Base-by-base conservation (phyloP, 2,329 filamentous ascomycete species). In the Trichophaea hybrida region DNA sequence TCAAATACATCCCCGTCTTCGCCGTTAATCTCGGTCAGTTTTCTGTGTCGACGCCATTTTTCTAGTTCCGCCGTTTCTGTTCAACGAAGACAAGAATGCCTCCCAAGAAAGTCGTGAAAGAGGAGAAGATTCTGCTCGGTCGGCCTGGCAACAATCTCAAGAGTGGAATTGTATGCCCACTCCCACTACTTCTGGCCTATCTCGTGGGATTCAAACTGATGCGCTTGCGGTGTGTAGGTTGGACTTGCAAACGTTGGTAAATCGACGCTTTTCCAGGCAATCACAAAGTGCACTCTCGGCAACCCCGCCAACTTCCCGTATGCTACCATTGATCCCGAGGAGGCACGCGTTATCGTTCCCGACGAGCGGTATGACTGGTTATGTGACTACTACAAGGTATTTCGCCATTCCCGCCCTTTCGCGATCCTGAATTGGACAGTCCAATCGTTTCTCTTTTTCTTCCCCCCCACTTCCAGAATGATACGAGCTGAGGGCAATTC, bases 221-320 rank as follows among this genome's bases (percentile, higher is more conserved):
- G 32, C 15, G 15, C 13, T 31, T 13, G 12, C 38, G 31, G 31
- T 6, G 43, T 13, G 13, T 34, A 95, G 89, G 89, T 98, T 75
- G 93, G 93, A 76, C 84, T 98, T 71, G 93, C 93, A 75, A 98
- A 98, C 75, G 94, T 98, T 69, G 93, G 93, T 75, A 98, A 98
- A 79, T 98, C 93, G 68, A 98, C 94, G 37, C 83, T 98, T 70
- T 98, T 98, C 82, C 94, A 98, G 79, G 89, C 93, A 72, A 96
- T 98, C 76, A 98, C 93, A 73, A 97, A 96, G 80, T 95, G 86
- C 75, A 83, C 83, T 67, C 84, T 98, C 71, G 93, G 94, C 76
- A 98, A 97, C 78, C 94, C 94, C 70, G 93, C 93, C 78, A 98
- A 98, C 78, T 98, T 97, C 73, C 93, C 93, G 59, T 98, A 94